Percentiles rank a stretch among this genome's conserved stretches.
Evolutionary conservation across 2,329 filamentous ascomycete genomes (phyloP).

Genomic region (Cladophialophora chaetospira): DNA sequence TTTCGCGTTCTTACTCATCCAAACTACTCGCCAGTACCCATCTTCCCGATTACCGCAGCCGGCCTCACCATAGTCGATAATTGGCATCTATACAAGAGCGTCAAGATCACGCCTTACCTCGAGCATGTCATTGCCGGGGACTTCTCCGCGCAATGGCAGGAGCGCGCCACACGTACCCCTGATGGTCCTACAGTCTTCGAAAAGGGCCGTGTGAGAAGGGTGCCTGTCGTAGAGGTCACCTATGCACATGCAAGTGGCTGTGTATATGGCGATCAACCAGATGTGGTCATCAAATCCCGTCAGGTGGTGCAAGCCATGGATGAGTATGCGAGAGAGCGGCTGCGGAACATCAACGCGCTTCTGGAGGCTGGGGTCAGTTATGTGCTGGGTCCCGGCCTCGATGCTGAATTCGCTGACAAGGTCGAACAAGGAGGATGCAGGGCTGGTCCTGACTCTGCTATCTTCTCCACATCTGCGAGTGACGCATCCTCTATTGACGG

Average conservation of each 20-base stretch:
- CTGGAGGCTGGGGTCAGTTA: constrained; percentile 6
- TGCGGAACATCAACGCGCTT: constrained; percentile 4
- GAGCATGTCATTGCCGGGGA: no score
- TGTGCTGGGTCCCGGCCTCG: not conserved
- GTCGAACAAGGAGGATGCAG: not conserved
- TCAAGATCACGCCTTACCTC: constrained; percentile 10
- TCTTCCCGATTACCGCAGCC: constrained; percentile 1
- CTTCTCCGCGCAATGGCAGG: no score
- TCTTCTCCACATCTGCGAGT: no score
- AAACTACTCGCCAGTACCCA: constrained; percentile 14
- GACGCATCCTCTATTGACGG: no score
- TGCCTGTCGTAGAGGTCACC: constrained; percentile 9
- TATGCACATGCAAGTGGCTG: constrained; percentile 23
- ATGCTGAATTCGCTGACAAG: not conserved
- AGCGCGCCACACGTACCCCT: no score
- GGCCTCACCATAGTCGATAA: not conserved
- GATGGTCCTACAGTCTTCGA: no score
- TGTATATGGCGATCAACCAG: constrained; percentile 8
- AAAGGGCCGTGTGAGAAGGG: not conserved
- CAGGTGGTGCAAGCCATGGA: constrained; percentile 14
- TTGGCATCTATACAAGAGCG: constrained; percentile 1
- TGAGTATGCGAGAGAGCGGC: constrained; percentile 4
- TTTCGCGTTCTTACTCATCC: constrained; percentile 17
- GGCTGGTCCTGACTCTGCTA: no score
- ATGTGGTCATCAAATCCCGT: constrained; percentile 13